Evolutionary conservation across 441 rosid genomes (phyloP).

Genomic region (Pelargonium australe): DNA sequence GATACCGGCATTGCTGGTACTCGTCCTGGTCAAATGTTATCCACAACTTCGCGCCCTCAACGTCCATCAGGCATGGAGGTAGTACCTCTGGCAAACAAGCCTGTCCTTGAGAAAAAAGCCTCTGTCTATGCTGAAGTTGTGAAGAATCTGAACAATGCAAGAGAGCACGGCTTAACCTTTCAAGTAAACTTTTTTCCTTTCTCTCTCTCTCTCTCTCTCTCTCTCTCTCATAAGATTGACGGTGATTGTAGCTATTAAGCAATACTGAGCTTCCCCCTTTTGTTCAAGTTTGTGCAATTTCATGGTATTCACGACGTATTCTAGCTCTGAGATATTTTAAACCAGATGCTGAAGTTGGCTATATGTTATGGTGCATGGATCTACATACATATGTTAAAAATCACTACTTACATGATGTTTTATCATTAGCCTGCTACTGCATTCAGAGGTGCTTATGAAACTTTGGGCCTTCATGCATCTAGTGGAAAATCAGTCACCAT

Average conservation of each 20-base stretch:
- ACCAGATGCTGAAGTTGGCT: not conserved
- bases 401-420: not conserved
- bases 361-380: not conserved
- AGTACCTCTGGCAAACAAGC: conserved; percentile 55
- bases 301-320: not conserved
- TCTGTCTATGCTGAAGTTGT: conserved; percentile 72
- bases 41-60: conserved; percentile 51
- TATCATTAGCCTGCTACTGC: conserved; percentile 57
- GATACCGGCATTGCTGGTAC: conserved; percentile 34
- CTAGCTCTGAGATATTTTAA: not conserved
- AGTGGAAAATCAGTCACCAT: conserved; percentile 80
- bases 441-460: conserved; percentile 74
- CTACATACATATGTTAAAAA: not conserved
- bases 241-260: too few relatives aligned
- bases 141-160: conserved; percentile 65
- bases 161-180: conserved; percentile 71
- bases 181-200: conserved; percentile 40
- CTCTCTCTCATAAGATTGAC: too few relatives aligned
- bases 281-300: too few relatives aligned
- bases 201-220: too few relatives aligned
- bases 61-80: conserved; percentile 49
- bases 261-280: too few relatives aligned
- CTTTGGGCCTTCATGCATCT: conserved; percentile 57
- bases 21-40: conserved; percentile 48
- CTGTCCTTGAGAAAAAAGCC: conserved; percentile 67